Evolutionary conservation across 805 yeast genomes (phyloP).

Genomic region (Saturnispora bothae): DNA sequence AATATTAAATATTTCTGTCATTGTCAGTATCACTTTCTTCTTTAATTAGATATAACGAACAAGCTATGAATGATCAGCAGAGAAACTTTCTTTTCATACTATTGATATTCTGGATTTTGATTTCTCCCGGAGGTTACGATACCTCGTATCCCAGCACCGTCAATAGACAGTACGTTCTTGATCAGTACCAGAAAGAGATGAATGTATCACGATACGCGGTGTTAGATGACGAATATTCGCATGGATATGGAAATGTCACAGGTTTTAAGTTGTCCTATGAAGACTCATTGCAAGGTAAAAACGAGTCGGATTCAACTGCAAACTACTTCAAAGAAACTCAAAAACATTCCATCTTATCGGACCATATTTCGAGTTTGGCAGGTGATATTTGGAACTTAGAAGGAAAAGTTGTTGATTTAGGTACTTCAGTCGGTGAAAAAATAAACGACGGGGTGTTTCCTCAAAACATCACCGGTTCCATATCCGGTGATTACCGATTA

Average conservation of each 20-base stretch:
- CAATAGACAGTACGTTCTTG: conserved; percentile 21
- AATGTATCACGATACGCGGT: conserved; percentile 21
- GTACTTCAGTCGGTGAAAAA: conserved; percentile 8
- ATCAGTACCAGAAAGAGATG: conserved; percentile 28
- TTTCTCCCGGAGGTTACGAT: conserved; percentile 29
- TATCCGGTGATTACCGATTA: conserved; percentile 32
- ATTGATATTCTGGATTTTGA: conserved; percentile 31
- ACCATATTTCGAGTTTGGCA: conserved; percentile 39
- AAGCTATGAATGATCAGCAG: conserved; percentile 18
- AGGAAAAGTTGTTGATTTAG: conserved; percentile 12
- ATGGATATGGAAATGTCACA: conserved; percentile 61
- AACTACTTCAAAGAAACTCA: conserved; percentile 38
- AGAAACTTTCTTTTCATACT: conserved; percentile 28
- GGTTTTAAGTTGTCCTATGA: conserved; percentile 60
- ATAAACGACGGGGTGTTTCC: conserved; percentile 25
- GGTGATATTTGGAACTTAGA: conserved; percentile 42
- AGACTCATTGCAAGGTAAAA: conserved; percentile 39
- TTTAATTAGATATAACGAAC: not conserved
- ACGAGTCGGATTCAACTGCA: conserved; percentile 42
- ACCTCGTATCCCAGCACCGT: conserved; percentile 20
- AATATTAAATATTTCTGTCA: not conserved
- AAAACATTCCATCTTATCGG: conserved; percentile 48
- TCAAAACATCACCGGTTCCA: conserved; percentile 37
- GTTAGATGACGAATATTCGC: conserved; percentile 32
- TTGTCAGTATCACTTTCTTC: not conserved